Base-by-base conservation (phyloP, 352 stramenopile genomes). In the Plasmopara halstedii region DNA sequence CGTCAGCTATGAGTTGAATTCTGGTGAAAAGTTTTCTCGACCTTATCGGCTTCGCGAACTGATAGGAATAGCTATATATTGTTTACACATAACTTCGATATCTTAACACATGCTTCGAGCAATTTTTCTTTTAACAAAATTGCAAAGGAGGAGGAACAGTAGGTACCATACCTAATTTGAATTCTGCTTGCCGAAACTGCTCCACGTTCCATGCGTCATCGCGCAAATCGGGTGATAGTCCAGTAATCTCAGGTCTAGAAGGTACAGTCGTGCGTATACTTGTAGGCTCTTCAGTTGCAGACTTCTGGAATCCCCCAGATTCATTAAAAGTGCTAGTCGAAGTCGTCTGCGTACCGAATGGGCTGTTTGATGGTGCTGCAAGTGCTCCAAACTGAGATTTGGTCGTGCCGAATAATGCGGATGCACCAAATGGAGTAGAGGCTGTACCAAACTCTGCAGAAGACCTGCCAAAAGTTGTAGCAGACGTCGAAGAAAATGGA, bases 191-290 rank as follows among this genome's bases (percentile, higher is more conserved):
- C 4, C 72, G 54, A 31, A 84, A 87, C 53, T 87, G 75, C 58
- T 69, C 46, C 1, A 37, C 32, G 50, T 85, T 85, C 75, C 75
- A 87, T 17, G 68, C 62, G 17, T 85, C 72, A 46, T 85, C 75
- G 13, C 70, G 66, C 41, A 49, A 47, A 45, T 57, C 64, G 20
- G 42, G 64, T 17, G 56, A 43, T 37, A 46, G 61, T 26, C 46
- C 41, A 33, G 15, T 39, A 21, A 51, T 45, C 48, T 43, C 27
- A 11, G 48, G 51, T 15, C 45, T 23, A 13, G 51, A 41, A 38
- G 50, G 51, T 22, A 46, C 34, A 15, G 41, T 48, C 14, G 34
- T 32, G 18, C 42, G 42, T 38, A 41, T 49, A 8, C 21, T 37
- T 3, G 42, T 20, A 33, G 58, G 42, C 15, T 15, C 38, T 43